phyloP scores from a whole-genome alignment of 768 basidiomycete species.

The Dioszegia crocea region DNA sequence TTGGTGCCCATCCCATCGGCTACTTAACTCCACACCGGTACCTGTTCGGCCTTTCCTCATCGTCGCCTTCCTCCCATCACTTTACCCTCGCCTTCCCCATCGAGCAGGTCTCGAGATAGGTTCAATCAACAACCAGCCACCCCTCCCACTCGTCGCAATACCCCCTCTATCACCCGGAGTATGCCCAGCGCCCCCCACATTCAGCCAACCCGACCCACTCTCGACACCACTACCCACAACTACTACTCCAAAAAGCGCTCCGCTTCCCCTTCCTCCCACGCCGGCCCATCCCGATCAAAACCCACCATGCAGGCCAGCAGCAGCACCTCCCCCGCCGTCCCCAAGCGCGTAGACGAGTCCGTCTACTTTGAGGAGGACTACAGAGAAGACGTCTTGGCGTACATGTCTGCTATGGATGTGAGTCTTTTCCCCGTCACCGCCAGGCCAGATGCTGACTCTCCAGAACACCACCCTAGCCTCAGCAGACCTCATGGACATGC shows the following conservation, averaged over 20 bases:
- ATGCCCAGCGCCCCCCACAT: conserved; percentile 1
- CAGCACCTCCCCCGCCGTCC: conserved; percentile 12
- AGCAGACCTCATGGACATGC: conserved; percentile 96
- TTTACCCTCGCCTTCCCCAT: background rate
- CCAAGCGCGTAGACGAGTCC: conserved; percentile 28
- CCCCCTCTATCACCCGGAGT: conserved; percentile 9
- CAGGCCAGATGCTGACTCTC: background rate
- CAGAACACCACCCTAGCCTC: conserved; percentile 83
- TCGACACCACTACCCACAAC: conserved; percentile 4
- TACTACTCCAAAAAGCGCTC: conserved; percentile 31
- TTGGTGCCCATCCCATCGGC: background rate
- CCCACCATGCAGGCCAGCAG: conserved; percentile 19
- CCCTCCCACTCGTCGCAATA: conserved; percentile 6
- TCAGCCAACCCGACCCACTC: conserved; percentile 3
- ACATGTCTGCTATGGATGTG: conserved; percentile 99
- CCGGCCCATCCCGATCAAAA: conserved; percentile 11
- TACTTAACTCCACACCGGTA: conserved; percentile 1
- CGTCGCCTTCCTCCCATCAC: background rate
- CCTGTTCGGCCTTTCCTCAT: background rate
- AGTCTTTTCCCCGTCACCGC: conserved; percentile 50
- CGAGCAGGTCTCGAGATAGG: conserved; percentile 19
- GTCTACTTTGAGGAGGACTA: conserved; percentile 90
- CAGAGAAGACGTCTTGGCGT: conserved; percentile 79
- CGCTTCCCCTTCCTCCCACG: conserved; percentile 23
- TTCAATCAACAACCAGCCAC: background rate